Base-by-base conservation (phyloP, 1,284 basidiomycete species). In the Ganoderma resinaceum region DNA sequence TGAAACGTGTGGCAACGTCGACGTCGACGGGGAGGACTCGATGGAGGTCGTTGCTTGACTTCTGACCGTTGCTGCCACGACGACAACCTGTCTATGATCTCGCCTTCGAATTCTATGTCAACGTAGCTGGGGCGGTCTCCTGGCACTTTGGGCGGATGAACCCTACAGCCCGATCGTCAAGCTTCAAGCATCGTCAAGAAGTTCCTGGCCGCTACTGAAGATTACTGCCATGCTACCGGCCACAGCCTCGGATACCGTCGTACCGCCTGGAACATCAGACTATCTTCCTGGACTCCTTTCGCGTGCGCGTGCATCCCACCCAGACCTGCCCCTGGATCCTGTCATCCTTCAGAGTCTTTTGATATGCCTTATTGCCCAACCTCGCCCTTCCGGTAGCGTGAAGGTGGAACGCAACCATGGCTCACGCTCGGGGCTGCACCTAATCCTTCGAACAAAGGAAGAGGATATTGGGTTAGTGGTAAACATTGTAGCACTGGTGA, bases 261-360 rank as follows among this genome's bases (percentile, higher is more conserved):
- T 66, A 1, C 59, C 33, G 14, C 82, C 82, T 7, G 90, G 89
- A 18, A 84, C 85, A 0, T 80, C 82, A 23, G 78, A 78, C 2
- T 91, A 91, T 76, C 82, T 91, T 37, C 83, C 87, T 37, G 81
- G 84, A 8, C 74, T 90, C 29, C 72, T 91, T 9, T 75, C 80
- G 2, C 81, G 84, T 66, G 77, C 90, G 62, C 85, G 82, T 49
- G 75, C 81, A 11, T 77, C 80, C 11, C 80, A 80, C 26, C 82
- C 85, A 7, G 53, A 79, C 26, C 70, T 90, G 2, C 88, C 90
- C 8, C 67, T 91, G 3, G 91, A 93, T 66, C 83, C 86, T 14
- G 84, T 87, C 61, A 83, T 93, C 53, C 77, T 93, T 7, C 90
- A 91, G 73, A 87, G 90, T 33, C 78, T 93, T 26, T 83, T 93